phyloP scores from a whole-genome alignment of 352 stramenopile genomes.

The Globisporangium carolinianum region DNA sequence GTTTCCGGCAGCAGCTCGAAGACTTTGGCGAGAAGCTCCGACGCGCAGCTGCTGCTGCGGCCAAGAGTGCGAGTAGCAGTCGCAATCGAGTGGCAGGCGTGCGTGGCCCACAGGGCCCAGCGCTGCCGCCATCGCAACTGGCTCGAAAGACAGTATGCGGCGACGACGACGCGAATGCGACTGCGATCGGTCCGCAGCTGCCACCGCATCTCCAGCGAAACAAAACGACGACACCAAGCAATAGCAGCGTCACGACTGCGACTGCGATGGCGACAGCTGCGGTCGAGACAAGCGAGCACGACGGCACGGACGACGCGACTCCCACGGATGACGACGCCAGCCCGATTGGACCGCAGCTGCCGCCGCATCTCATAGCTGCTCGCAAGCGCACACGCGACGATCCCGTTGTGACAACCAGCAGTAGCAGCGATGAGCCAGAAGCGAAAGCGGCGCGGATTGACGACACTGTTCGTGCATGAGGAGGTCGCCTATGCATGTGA shows the following conservation, averaged over 20 bases:
- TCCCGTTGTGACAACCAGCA: neutral
- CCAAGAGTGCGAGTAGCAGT: slow-evolving; percentile 3
- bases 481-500: no score
- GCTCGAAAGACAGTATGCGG: neutral
- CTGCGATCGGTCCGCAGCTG: slow-evolving; percentile 55
- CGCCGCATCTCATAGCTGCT: neutral
- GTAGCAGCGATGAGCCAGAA: no score
- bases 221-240: slow-evolving; percentile 1
- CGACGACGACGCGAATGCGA: neutral
- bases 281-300: no score
- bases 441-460: no score
- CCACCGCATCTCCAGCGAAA: slow-evolving; percentile 20
- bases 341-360: neutral
- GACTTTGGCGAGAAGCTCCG: slow-evolving; percentile 44
- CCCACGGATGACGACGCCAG: neutral
- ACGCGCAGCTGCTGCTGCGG: slow-evolving; percentile 11
- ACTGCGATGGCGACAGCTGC: neutral
- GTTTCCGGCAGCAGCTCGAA: slow-evolving; percentile 57
- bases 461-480: neutral
- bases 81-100: neutral
- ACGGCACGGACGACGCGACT: no score
- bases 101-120: slow-evolving; percentile 11
- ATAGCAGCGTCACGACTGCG: neutral
- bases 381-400: neutral
- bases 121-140: slow-evolving; percentile 1